Conservation (phyloP, 768 basidiomycete genomes). For the Pisolithus microcarpus region DNA sequence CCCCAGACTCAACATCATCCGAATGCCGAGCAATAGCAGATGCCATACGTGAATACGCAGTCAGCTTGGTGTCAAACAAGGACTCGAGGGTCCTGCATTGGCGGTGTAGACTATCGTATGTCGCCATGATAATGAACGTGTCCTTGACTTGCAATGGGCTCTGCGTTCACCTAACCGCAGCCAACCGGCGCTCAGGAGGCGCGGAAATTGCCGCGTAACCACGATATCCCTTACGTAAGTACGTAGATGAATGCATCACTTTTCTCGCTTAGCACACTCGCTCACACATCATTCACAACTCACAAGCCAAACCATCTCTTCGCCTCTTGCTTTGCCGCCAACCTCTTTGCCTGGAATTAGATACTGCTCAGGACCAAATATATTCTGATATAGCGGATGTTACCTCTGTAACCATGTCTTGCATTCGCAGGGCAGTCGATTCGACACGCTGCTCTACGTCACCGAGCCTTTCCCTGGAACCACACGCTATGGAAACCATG, state of each 20-base stretch:
- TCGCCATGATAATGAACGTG: conserved; percentile 43
- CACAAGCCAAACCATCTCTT: conserved; percentile 62
- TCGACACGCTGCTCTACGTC: conserved; percentile 58
- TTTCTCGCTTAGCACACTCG: background rate
- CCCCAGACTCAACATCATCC: conserved; percentile 60
- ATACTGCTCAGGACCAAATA: background rate
- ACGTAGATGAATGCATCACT: too few species aligned
- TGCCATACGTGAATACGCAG: conserved; percentile 83
- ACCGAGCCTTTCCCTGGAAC: conserved; percentile 51
- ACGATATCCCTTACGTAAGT: too few species aligned
- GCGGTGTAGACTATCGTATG: conserved; percentile 82
- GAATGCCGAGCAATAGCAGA: conserved; percentile 50
- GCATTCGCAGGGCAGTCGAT: conserved; percentile 58
- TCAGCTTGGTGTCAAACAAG: conserved; percentile 84
- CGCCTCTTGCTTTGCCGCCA: conserved; percentile 55
- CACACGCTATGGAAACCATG: background rate
- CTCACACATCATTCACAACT: conserved; percentile 26
- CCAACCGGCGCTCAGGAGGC: too few species aligned
- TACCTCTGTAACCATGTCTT: conserved; percentile 59
- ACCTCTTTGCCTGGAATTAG: conserved; percentile 45
- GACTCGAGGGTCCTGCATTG: conserved; percentile 93
- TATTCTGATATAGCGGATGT: background rate
- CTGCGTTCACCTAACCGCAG: too few species aligned
- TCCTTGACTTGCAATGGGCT: conserved; percentile 7
- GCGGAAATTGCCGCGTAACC: too few species aligned